phyloP scores from a whole-genome alignment of 2,329 filamentous ascomycete species.

The Aspergillus brunneoviolaceus region DNA sequence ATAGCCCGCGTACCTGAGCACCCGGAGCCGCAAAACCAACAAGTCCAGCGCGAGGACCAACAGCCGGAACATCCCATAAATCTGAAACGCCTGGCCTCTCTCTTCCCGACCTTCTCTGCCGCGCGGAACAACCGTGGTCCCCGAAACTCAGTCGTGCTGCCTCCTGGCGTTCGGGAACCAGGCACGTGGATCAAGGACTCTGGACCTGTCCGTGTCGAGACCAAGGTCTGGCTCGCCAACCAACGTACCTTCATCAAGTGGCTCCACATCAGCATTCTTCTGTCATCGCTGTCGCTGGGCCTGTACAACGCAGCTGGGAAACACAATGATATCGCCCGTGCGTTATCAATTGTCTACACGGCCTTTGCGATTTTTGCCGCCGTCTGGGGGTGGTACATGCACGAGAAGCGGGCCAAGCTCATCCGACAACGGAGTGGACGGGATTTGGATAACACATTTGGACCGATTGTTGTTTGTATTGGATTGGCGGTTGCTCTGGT shows the following conservation, averaged over 20 bases:
- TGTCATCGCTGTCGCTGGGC: slow-evolving; percentile 78
- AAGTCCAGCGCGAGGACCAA: slow-evolving; percentile 24
- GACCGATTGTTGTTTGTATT: slow-evolving; percentile 78
- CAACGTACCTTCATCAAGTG: slow-evolving; percentile 98
- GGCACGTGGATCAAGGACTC: slow-evolving; percentile 90
- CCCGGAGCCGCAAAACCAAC: slow-evolving; percentile 31
- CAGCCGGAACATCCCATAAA: slow-evolving; percentile 42
- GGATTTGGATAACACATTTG: slow-evolving; percentile 87
- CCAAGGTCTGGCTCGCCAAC: slow-evolving; percentile 98
- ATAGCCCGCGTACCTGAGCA: slow-evolving; percentile 38
- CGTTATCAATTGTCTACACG: slow-evolving; percentile 81
- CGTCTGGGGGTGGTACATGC: slow-evolving; percentile 83
- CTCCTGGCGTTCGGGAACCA: slow-evolving; percentile 85
- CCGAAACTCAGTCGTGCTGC: slow-evolving; percentile 59
- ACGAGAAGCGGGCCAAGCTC: slow-evolving; percentile 71
- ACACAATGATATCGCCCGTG: slow-evolving; percentile 69
- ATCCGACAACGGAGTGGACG: slow-evolving; percentile 84
- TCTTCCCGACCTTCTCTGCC: slow-evolving; percentile 80
- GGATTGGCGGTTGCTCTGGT: slow-evolving; percentile 76
- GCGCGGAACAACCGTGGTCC: slow-evolving; percentile 67
- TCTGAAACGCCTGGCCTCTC: slow-evolving; percentile 61
- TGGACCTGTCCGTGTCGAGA: slow-evolving; percentile 87
- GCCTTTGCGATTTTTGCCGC: slow-evolving; percentile 78
- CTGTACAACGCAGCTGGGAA: slow-evolving; percentile 85
- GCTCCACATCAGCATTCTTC: slow-evolving; percentile 89